Evolutionary conservation across 106 monocot species (phyloP), one percentile per base, ranked within the genome.

Genomic region (Dendrobium chrysotoxum): DNA sequence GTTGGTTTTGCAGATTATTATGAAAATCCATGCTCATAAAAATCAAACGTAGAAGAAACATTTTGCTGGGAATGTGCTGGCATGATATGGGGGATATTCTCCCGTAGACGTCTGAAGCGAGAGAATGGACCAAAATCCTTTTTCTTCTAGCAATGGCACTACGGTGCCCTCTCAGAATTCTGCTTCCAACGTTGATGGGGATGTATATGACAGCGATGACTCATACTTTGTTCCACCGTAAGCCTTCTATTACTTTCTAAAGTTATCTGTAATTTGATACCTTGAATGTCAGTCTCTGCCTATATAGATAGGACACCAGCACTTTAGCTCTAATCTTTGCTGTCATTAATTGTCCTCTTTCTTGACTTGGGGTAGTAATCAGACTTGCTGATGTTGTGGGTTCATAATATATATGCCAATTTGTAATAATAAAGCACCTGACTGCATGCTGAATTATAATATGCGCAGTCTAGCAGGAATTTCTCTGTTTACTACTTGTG

Each of bases 201-300:
- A 93, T 77, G 96, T 90, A 41, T 93, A 93, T 78, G 96, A 96
- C 53, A 92, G 93, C 41, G 96, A 96, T 75, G 91, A 92, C 66
- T 86, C 88, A 81, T 85, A 85, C 82, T 92, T 89, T 73, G 88
- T 88, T 55, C 91, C 93, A n/a, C 93, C 92, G 96, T 96, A 85
- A 88, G 96, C 88, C 25, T 79, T 25, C 40, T 41, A 41, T 75
- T 73, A 57, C 57, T 54, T 7, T 81, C 25, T 28, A 26, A 70
- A 79, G 42, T 68, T 61, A 35, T 61, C 21, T 61, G 61, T 20
- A 61, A 61, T 61, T n/a, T 61, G 20, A 21, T 50, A 61, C 61
- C 20, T 61, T n/a, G 61, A 20, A 61, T 61, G 61, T 23, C 61
- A 61, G n/a, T 61, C 61, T 61, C 23, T 57, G 46, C 46, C 7